A percentile compares a stretch with the other conserved stretches of the same genome.
These are phyloP conservation scores for Zancudomyces culisetae DNA, from an alignment of 371 early-diverging fungal genomes.

Conservation along the genomic window DNA sequence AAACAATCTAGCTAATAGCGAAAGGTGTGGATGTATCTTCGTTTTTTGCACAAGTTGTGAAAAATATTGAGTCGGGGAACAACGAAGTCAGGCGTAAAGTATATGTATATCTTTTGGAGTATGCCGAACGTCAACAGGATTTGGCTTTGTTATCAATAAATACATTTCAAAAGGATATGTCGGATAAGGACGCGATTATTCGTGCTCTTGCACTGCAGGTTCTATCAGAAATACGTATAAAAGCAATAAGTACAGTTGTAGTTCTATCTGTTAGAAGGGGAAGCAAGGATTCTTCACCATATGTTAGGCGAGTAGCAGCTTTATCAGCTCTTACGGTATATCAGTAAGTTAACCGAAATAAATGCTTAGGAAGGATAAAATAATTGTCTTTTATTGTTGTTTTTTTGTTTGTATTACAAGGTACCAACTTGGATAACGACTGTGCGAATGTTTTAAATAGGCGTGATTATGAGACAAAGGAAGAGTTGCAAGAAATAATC, in stretches of 20 bases:
- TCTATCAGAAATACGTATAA: slow-evolving; percentile 84
- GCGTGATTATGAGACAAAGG: slow-evolving; percentile 56
- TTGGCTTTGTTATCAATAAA: slow-evolving; percentile 84
- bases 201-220: slow-evolving; percentile 88
- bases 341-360: too few relatives aligned
- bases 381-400: too few relatives aligned
- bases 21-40: slow-evolving; percentile 81
- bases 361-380: too few relatives aligned
- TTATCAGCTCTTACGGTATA: slow-evolving; percentile 26
- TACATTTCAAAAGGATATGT: slow-evolving; percentile 87
- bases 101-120: slow-evolving; percentile 79
- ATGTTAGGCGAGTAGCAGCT: slow-evolving; percentile 85
- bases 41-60: slow-evolving; percentile 89
- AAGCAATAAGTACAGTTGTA: slow-evolving; percentile 73
- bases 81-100: slow-evolving; percentile 83
- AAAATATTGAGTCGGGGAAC: slow-evolving; percentile 80
- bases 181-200: slow-evolving; percentile 80
- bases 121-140: slow-evolving; percentile 90
- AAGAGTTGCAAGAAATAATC: slow-evolving; percentile 54
- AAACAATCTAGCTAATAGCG: slow-evolving; percentile 45
- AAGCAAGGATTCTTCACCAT: slow-evolving; percentile 66
- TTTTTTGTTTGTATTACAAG: not conserved
- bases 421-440: too few relatives aligned
- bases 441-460: slow-evolving; percentile 26
- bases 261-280: slow-evolving; percentile 74